Evolutionary conservation across 306 rosid species (phyloP).

Genomic region (Nissolia schottii): DNA sequence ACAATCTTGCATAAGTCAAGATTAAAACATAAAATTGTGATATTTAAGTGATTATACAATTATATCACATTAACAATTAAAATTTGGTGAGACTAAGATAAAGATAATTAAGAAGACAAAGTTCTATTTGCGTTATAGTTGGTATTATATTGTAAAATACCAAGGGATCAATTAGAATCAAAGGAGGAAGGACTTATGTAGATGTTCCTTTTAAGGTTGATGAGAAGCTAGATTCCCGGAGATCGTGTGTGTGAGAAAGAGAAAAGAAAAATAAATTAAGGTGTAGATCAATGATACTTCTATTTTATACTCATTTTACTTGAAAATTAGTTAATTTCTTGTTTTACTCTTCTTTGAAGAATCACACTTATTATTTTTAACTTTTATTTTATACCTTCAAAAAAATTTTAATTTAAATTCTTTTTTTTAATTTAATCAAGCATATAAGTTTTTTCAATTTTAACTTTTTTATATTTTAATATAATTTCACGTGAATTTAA

Average conservation of each 20-base stretch:
- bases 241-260: slow-evolving; percentile 13
- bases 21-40: no score
- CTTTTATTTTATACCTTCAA: no score
- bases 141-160: neutral
- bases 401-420: no score
- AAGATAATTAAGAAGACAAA: neutral
- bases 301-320: no score
- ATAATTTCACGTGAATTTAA: neutral
- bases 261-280: neutral
- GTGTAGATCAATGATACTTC: neutral
- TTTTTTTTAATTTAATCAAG: no score
- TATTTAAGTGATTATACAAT: no score
- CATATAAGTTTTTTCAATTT: no score
- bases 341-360: no score
- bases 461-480: neutral
- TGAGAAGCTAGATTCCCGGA: slow-evolving; percentile 36
- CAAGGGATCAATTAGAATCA: neutral
- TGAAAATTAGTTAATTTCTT: neutral
- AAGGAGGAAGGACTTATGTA: neutral
- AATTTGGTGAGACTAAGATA: slow-evolving; percentile 10
- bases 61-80: no score
- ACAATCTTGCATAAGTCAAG: no score
- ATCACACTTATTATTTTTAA: neutral
- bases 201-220: neutral
- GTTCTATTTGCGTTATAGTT: neutral